Percentiles rank a stretch among this genome's conserved stretches.
phyloP scores from a whole-genome alignment of 495 filamentous ascomycete genomes.

The Rhizodiscina lignyota region DNA sequence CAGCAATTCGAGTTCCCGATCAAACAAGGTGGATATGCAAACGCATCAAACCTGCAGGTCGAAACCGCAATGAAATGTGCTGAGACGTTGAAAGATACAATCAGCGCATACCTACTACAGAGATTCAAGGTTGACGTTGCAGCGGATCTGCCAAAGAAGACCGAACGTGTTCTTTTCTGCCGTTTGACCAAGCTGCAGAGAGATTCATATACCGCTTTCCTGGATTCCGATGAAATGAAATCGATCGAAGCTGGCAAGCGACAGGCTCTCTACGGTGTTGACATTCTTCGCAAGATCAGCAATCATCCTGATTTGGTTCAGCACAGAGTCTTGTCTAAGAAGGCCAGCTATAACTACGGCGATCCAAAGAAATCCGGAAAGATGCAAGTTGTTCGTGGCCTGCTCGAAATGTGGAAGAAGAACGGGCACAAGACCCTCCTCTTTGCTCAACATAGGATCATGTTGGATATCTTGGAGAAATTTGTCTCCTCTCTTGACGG shows the following conservation, averaged over 20 bases:
- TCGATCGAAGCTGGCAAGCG: conserved; percentile 54
- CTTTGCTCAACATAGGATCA: conserved; percentile 80
- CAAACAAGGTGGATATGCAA: conserved; percentile 78
- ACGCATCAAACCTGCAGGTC: conserved; percentile 80
- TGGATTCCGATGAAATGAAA: conserved; percentile 68
- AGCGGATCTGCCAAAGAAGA: conserved; percentile 84
- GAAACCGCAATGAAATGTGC: conserved; percentile 84
- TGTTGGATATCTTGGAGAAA: conserved; percentile 81
- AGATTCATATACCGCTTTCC: conserved; percentile 58
- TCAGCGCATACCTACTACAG: conserved; percentile 85
- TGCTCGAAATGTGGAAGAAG: conserved; percentile 73
- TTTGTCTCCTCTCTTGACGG: conserved; percentile 49
- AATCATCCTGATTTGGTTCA: conserved; percentile 85
- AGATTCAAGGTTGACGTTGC: conserved; percentile 88
- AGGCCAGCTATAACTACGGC: conserved; percentile 55
- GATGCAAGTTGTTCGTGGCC: conserved; percentile 76
- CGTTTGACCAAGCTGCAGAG: conserved; percentile 66
- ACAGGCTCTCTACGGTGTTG: conserved; percentile 76
- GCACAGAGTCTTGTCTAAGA: conserved; percentile 39
- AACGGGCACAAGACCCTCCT: conserved; percentile 81
- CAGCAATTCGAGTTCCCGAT: conserved; percentile 87
- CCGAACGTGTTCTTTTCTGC: conserved; percentile 88
- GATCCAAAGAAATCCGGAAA: conserved; percentile 65
- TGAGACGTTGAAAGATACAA: conserved; percentile 75
- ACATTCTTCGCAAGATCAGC: conserved; percentile 87